These are phyloP conservation scores for Lactifluus volemus DNA, from an alignment of 768 basidiomycete genomes.

Conservation along the genomic window DNA sequence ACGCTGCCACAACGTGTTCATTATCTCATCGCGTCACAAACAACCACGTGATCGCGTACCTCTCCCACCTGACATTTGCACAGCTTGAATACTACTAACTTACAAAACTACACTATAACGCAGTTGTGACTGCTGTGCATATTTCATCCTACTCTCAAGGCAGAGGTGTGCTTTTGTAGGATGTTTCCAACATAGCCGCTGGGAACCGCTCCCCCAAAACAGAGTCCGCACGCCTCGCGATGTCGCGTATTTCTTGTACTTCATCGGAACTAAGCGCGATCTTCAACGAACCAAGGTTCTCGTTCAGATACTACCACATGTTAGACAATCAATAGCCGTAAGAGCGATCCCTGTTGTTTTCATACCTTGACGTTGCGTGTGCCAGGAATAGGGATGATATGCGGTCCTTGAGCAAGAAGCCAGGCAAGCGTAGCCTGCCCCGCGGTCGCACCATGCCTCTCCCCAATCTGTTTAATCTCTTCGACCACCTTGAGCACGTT, in stretches of 20 bases:
- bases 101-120: no score
- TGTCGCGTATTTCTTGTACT: slow-evolving; percentile 6
- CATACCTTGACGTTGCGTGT: slow-evolving; percentile 33
- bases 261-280: slow-evolving; percentile 10
- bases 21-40: slow-evolving; percentile 4
- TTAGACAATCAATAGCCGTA: neutral
- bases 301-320: slow-evolving; percentile 7
- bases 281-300: slow-evolving; percentile 9
- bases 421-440: slow-evolving; percentile 44
- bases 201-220: slow-evolving; percentile 12
- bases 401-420: slow-evolving; percentile 39
- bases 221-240: slow-evolving; percentile 12
- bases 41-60: slow-evolving; percentile 6
- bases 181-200: neutral
- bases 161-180: slow-evolving; percentile 1
- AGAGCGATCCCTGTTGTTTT: no score
- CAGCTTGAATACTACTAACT: no score
- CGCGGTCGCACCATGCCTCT: slow-evolving; percentile 33
- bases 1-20: slow-evolving; percentile 8
- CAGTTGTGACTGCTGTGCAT: no score
- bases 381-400: slow-evolving; percentile 42
- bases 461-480: slow-evolving; percentile 28
- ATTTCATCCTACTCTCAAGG: neutral
- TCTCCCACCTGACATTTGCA: neutral
- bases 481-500: slow-evolving; percentile 35